Evolutionary conservation across 2,329 filamentous ascomycete genomes (phyloP).

Genomic region (Stemphylium vesicarium): DNA sequence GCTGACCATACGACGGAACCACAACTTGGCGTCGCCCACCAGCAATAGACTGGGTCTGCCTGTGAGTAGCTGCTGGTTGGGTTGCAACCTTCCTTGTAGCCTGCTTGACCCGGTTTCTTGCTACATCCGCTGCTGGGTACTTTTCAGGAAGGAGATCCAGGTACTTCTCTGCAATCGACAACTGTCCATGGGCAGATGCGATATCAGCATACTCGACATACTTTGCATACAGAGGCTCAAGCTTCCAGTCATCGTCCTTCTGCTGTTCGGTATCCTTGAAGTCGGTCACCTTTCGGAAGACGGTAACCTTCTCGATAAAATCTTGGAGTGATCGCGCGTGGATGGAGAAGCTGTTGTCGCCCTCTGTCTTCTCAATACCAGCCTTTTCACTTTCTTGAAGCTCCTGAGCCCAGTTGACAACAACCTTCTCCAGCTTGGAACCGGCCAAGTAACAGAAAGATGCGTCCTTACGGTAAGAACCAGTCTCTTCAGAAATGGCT

Average conservation of each 20-base stretch:
- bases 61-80: slow-evolving; percentile 49
- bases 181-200: slow-evolving; percentile 84
- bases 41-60: slow-evolving; percentile 48
- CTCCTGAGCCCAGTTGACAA: slow-evolving; percentile 90
- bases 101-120: slow-evolving; percentile 81
- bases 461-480: slow-evolving; percentile 75
- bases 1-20: slow-evolving; percentile 44
- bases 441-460: slow-evolving; percentile 96
- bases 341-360: slow-evolving; percentile 86
- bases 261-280: slow-evolving; percentile 80
- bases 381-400: slow-evolving; percentile 82
- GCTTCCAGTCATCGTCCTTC: slow-evolving; percentile 83
- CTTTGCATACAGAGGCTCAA: slow-evolving; percentile 86
- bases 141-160: slow-evolving; percentile 82
- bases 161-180: slow-evolving; percentile 88
- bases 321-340: slow-evolving; percentile 87
- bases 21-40: slow-evolving; percentile 44
- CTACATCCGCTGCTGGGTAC: slow-evolving; percentile 86
- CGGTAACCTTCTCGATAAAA: slow-evolving; percentile 97
- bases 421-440: slow-evolving; percentile 96
- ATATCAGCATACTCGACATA: slow-evolving; percentile 98
- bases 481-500: slow-evolving; percentile 59
- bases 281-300: slow-evolving; percentile 93
- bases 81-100: slow-evolving; percentile 71
- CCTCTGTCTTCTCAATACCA: slow-evolving; percentile 70